phyloP scores from a whole-genome alignment of 257 asterid genomes.

The Capsicum pubescens region DNA sequence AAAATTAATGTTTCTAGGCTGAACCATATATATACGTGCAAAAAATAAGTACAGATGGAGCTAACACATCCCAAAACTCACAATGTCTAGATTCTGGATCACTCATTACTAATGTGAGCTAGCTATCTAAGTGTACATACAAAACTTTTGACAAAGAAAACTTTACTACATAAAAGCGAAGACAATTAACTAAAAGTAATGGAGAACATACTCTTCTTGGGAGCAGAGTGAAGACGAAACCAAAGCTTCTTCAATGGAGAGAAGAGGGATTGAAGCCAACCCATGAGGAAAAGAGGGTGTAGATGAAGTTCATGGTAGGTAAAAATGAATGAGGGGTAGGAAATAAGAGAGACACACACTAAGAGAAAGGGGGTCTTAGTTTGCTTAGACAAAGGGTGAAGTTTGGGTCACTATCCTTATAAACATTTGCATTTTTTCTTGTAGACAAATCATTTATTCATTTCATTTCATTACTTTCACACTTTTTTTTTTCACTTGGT shows the following conservation, averaged over 20 bases:
- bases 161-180: not conserved
- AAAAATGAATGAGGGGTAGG: slow-evolving; percentile 33
- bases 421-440: slow-evolving; percentile 53
- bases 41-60: not conserved
- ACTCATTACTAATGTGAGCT: not conserved
- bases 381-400: slow-evolving; percentile 90
- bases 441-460: slow-evolving; percentile 50
- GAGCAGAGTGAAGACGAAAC: slow-evolving; percentile 78
- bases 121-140: not conserved
- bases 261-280: slow-evolving; percentile 94
- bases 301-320: slow-evolving; percentile 51
- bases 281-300: slow-evolving; percentile 63
- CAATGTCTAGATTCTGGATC: not conserved
- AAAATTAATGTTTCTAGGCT: not conserved
- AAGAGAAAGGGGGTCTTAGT: slow-evolving; percentile 48
- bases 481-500: slow-evolving; percentile 51
- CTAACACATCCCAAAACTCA: not conserved
- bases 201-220: slow-evolving; percentile 66
- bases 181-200: not conserved
- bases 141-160: not conserved
- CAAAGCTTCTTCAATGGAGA: slow-evolving; percentile 88
- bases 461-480: slow-evolving; percentile 35
- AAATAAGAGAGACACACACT: slow-evolving; percentile 39
- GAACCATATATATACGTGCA: not conserved
- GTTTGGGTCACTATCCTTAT: slow-evolving; percentile 60